Evolutionary conservation across 495 filamentous ascomycete species (phyloP), one percentile per base, ranked within the genome.

Genomic region (Neurospora pannonica): DNA sequence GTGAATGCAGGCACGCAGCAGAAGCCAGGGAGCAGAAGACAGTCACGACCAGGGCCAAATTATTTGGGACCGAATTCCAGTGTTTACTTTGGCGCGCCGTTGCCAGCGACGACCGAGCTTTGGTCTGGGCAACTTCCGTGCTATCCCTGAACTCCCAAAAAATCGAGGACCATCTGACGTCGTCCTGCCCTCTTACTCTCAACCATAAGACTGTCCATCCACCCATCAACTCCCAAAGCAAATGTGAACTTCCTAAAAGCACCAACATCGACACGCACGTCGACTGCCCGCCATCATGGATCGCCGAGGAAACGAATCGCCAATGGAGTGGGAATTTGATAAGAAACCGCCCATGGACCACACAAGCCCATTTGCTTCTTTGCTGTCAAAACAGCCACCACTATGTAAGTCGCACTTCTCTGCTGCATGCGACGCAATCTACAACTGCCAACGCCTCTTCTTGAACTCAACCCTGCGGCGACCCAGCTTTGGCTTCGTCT

Each of bases 301-400:
- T 10, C 80, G 82, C 46, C 82, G 85, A 75, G 84, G 79, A 0
- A 82, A 78, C 54, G 85, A 86, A 71, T 80, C 83, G 73, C 83
- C 79, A 67, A 87, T 87, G 85, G 85, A 87, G 71, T 87, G 85
- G 84, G 84, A 87, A 71, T 85, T 85, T 79, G 80, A 86, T 74
- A 78, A 78, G 62, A 43, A 79, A 62, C 84, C 79, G 4, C 83
- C 84, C 0, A 77, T 87, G 71, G 85, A 87, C 77, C 79, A 78
- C 11, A 82, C 84, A 4, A 87, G 85, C 72, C 85, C 85, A 0
- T 86, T 85, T 76, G 83, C 81, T 24, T 79, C 82, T 77, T 79
- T 83, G 1, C 28, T 34, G 28, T 72, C 81, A 9, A 34, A 67
- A 6, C 81, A 75, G 72, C 62, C 36, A 37, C 62, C 75, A 38